Evolutionary conservation across 257 asterid genomes (phyloP), one percentile per base, ranked within the genome.

Genomic region (Przewalskia tangutica): DNA sequence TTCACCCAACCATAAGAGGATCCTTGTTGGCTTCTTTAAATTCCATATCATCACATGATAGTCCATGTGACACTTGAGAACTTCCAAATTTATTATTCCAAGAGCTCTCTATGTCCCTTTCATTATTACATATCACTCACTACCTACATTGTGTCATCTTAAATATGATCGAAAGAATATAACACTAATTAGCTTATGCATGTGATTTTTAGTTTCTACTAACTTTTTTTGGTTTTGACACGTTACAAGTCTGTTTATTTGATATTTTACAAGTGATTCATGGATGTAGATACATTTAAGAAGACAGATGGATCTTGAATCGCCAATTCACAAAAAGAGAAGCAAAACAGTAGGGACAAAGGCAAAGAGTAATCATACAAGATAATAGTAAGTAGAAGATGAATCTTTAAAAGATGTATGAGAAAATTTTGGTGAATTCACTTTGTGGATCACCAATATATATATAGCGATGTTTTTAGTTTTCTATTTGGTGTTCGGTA

Each of bases 321-420:
- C 36, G 87, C 79, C 87, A 76, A 71, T 79, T 67, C 86, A 81
- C 51, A 38, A 67, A 44, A 85, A 66, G 75, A 48, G 79, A 36
- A 23, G 36, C 18, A 73, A 82, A 73, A 34, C 14, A 79, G 87
- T 79, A 75, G 89, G 89, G 86, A 56, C 89, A 84, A 16, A 38
- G 81, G 73, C 42, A 65, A 71, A 55, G 81, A 46, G 23, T 73
- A 40, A 46, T 13, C 82, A 64, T 80, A 36, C 42, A 64, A 50
- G 79, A 75, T 63, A 80, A 82, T 75, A 66, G 86, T 67, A 77
- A 44, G 81, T 56, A 81, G 82, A 81, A 42, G 88, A 83, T 83
- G 86, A 86, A 84, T 77, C n/a, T 3, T 78, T 84, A 82, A 65
- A 84, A 64, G 77, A 67, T 18, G 46, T 32, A 55, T 68, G 59